Percentiles rank a stretch among this genome's conserved stretches.
phyloP scores from a whole-genome alignment of 306 rosid genomes.

The Chamaecrista fasciculata region DNA sequence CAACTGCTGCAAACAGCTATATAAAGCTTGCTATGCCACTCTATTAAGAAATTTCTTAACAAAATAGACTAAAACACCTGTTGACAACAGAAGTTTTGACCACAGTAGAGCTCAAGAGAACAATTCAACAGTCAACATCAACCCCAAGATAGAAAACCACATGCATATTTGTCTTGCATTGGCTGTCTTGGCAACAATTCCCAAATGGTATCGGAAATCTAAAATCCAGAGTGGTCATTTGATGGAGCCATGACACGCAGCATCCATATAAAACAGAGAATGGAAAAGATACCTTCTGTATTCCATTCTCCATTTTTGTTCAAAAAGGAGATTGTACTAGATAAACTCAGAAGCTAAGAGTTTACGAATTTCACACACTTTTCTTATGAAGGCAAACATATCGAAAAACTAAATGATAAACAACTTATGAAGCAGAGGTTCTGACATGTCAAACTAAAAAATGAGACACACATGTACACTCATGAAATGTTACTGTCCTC shows the following conservation, averaged over 20 bases:
- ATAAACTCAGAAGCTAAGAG: not conserved
- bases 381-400: not conserved
- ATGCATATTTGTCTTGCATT: not conserved
- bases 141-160: not conserved
- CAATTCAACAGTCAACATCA: not conserved
- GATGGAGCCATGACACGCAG: not conserved
- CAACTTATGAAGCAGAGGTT: not conserved
- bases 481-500: not conserved
- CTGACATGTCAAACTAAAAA: not conserved
- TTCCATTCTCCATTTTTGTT: not conserved
- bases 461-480: not conserved
- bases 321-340: not conserved
- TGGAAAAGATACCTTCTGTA: not conserved
- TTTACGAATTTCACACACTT: not conserved
- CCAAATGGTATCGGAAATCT: not conserved
- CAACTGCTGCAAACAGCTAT: not conserved
- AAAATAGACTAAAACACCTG: not conserved
- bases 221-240: not conserved
- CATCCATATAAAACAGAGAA: not conserved
- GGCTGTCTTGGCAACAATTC: not conserved
- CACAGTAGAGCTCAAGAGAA: not conserved
- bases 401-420: not conserved
- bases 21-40: not conserved
- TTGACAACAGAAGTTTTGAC: not conserved
- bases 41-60: not conserved